A percentile compares a stretch with the other conserved stretches of the same genome.
phyloP scores from a whole-genome alignment of 495 filamentous ascomycete genomes.

The Neurospora sp. region DNA sequence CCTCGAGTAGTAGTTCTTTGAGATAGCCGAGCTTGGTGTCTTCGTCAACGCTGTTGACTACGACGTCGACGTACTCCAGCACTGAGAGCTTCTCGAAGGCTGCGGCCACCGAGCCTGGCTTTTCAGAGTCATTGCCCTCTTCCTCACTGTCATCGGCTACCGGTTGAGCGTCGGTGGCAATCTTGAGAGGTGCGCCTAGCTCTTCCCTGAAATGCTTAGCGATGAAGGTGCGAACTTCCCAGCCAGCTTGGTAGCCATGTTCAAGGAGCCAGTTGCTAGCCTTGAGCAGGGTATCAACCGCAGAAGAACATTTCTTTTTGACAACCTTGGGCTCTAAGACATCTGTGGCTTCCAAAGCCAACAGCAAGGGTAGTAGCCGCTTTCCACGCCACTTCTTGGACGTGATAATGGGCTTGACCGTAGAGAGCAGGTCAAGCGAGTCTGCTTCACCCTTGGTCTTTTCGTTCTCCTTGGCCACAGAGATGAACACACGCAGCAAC shows the following conservation, averaged over 20 bases:
- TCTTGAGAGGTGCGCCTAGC: slow-evolving; percentile 9
- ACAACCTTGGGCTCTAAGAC: slow-evolving; percentile 4
- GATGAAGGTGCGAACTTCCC: slow-evolving; percentile 31
- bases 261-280: slow-evolving; percentile 19
- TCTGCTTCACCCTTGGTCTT: neutral
- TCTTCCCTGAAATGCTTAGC: slow-evolving; percentile 16
- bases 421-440: slow-evolving; percentile 2
- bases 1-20: slow-evolving; percentile 9
- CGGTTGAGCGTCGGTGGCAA: slow-evolving; percentile 2
- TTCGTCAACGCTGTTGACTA: slow-evolving; percentile 11
- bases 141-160: neutral
- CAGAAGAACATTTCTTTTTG: neutral
- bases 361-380: slow-evolving; percentile 7
- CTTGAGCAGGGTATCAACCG: slow-evolving; percentile 14
- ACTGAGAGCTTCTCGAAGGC: slow-evolving; percentile 9
- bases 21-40: slow-evolving; percentile 17
- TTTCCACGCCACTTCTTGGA: slow-evolving; percentile 7
- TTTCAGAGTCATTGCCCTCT: neutral
- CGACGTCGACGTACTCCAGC: slow-evolving; percentile 15
- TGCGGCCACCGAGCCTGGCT: neutral
- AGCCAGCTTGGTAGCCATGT: slow-evolving; percentile 18
- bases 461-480: neutral
- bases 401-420: neutral
- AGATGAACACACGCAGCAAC: slow-evolving; percentile 12
- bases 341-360: slow-evolving; percentile 11